These are phyloP conservation scores for Cenococcum geophilum DNA, from an alignment of 495 filamentous ascomycete species.

Conservation along the genomic window DNA sequence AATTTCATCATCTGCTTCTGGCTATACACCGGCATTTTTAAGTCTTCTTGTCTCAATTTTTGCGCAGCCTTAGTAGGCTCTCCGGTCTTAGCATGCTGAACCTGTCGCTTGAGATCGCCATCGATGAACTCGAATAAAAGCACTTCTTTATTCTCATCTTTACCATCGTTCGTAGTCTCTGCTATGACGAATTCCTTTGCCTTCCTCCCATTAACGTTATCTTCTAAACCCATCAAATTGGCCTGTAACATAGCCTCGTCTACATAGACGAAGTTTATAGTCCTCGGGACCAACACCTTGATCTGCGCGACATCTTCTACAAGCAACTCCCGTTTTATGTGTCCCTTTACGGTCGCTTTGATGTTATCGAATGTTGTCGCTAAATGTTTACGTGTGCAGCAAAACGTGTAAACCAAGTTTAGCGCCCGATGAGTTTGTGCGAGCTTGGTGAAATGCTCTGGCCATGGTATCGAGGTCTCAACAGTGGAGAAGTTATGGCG, in stretches of 20 bases:
- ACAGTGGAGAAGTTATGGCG: conserved; percentile 43
- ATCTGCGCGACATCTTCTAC: conserved; percentile 78
- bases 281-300: conserved; percentile 65
- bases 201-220: conserved; percentile 30
- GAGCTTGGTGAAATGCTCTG: conserved; percentile 63
- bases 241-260: conserved; percentile 75
- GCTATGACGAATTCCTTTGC: conserved; percentile 23
- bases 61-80: conserved; percentile 59
- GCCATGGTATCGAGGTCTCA: conserved; percentile 58
- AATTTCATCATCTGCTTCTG: conserved; percentile 85
- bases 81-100: conserved; percentile 61
- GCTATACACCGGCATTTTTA: conserved; percentile 91
- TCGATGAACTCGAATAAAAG: conserved; percentile 90
- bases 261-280: conserved; percentile 80
- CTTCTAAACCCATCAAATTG: conserved; percentile 63
- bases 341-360: conserved; percentile 73
- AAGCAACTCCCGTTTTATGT: conserved; percentile 62
- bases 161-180: conserved; percentile 34
- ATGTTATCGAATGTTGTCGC: conserved; percentile 88
- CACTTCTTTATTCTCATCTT: conserved; percentile 52
- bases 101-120: conserved; percentile 79
- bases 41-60: conserved; percentile 64
- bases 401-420: conserved; percentile 92
- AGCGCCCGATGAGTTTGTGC: conserved; percentile 75
- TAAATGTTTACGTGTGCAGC: conserved; percentile 83